phyloP scores from a whole-genome alignment of 768 basidiomycete species.

The Leccinum fibrillosum region DNA sequence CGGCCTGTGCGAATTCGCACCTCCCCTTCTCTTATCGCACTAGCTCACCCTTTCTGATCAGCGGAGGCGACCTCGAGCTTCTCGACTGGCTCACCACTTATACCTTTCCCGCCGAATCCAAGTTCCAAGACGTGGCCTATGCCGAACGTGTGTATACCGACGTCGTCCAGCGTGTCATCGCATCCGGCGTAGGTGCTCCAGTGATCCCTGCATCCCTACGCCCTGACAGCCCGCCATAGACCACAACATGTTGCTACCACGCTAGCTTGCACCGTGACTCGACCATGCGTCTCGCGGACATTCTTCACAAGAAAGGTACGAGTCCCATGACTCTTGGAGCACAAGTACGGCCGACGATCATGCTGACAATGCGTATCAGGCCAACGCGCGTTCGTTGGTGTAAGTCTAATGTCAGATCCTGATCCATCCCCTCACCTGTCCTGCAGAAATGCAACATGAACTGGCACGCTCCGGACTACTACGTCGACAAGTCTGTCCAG shows the following conservation, averaged over 20 bases:
- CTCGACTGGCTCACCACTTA: conserved; percentile 83
- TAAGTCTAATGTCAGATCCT: conserved; percentile 35
- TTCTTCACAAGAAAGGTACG: conserved; percentile 58
- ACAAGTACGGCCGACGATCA: not conserved
- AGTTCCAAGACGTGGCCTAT: conserved; percentile 66
- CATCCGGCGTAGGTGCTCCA: conserved; percentile 62
- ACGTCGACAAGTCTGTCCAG: conserved; percentile 60
- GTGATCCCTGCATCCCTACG: not conserved
- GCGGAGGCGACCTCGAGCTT: conserved; percentile 83
- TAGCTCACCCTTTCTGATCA: conserved; percentile 27
- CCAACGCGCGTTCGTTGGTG: conserved; percentile 84
- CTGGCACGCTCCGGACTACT: conserved; percentile 70
- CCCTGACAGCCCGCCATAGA: conserved; percentile 38
- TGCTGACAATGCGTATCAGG: conserved; percentile 37
- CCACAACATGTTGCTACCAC: conserved; percentile 93
- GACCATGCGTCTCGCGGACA: conserved; percentile 78
- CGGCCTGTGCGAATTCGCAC: conserved; percentile 28
- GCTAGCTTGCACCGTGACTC: conserved; percentile 77
- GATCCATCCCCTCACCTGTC: conserved; percentile 4
- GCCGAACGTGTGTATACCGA: conserved; percentile 65
- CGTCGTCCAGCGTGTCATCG: conserved; percentile 69
- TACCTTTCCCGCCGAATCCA: conserved; percentile 87
- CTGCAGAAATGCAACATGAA: conserved; percentile 35
- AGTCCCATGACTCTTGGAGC: not conserved
- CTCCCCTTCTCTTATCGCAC: not conserved